Evolutionary conservation across 805 yeast species (phyloP).

Genomic region (Candida suzukii): DNA sequence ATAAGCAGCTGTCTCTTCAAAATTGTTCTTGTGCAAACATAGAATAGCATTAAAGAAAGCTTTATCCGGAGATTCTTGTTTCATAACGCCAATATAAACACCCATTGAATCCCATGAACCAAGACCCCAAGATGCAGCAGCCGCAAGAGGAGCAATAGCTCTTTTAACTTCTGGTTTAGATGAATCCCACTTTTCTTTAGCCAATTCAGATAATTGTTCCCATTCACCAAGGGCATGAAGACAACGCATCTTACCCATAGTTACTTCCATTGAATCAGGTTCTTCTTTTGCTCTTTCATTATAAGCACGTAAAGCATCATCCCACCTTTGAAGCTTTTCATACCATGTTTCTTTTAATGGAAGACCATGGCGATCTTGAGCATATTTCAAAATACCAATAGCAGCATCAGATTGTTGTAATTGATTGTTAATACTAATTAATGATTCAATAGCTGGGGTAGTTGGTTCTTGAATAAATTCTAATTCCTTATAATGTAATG

Average conservation of each 20-base stretch:
- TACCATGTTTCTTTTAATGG: constrained; percentile 97
- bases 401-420: constrained; percentile 97
- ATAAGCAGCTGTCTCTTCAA: constrained; percentile 71
- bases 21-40: constrained; percentile 78
- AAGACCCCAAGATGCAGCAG: constrained; percentile 98
- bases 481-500: constrained; percentile 89
- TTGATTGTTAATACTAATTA: constrained; percentile 89
- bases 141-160: constrained; percentile 92
- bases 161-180: constrained; percentile 69
- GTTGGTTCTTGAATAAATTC: constrained; percentile 93
- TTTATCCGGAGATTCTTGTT: constrained; percentile 85
- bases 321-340: constrained; percentile 96
- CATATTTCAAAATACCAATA: constrained; percentile 90
- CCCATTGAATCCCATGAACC: constrained; percentile 98
- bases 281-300: constrained; percentile 63
- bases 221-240: constrained; percentile 98
- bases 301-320: constrained; percentile 90
- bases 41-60: constrained; percentile 92
- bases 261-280: constrained; percentile 74
- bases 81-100: constrained; percentile 83
- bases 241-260: constrained; percentile 98
- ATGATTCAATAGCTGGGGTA: constrained; percentile 83
- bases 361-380: constrained; percentile 82
- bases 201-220: constrained; percentile 84
- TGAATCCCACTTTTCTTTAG: constrained; percentile 76